Conservation (phyloP, 129 eudicot species). For the Erigeron canadensis region DNA sequence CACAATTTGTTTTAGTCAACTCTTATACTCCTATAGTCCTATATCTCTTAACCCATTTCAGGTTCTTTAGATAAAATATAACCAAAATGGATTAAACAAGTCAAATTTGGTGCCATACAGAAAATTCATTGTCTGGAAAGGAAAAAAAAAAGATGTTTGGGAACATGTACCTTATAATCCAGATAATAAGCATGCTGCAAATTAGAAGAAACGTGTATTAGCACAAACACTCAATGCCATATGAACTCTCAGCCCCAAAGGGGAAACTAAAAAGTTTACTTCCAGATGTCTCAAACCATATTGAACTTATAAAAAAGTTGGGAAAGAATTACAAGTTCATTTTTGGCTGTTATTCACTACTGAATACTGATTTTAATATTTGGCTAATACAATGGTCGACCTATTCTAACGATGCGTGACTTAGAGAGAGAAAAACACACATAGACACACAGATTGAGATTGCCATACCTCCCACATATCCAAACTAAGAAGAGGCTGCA, state of each 20-base stretch:
- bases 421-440: conserved; percentile 24
- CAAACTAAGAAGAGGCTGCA: conserved; percentile 85
- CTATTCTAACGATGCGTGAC: not conserved
- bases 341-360: not conserved
- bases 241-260: conserved; percentile 2
- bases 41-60: not conserved
- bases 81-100: not conserved
- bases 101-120: not conserved
- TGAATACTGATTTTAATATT: not conserved
- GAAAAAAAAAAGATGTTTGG: not conserved
- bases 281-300: conserved; percentile 7
- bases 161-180: conserved; percentile 72
- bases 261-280: not conserved
- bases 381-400: too few species aligned
- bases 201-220: conserved; percentile 29
- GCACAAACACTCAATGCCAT: not conserved
- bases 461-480: conserved; percentile 94
- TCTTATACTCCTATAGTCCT: too few species aligned
- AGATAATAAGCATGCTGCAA: conserved; percentile 97
- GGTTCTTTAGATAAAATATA: not conserved
- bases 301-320: not conserved
- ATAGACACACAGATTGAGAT: conserved; percentile 35
- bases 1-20: not conserved
- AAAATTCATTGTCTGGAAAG: not conserved
- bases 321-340: not conserved